Percentiles rank a stretch among this genome's conserved stretches.
These are phyloP conservation scores for Pseudonitzschia multiseries DNA, from an alignment of 108 stramenopile genomes.

Conservation along the genomic window DNA sequence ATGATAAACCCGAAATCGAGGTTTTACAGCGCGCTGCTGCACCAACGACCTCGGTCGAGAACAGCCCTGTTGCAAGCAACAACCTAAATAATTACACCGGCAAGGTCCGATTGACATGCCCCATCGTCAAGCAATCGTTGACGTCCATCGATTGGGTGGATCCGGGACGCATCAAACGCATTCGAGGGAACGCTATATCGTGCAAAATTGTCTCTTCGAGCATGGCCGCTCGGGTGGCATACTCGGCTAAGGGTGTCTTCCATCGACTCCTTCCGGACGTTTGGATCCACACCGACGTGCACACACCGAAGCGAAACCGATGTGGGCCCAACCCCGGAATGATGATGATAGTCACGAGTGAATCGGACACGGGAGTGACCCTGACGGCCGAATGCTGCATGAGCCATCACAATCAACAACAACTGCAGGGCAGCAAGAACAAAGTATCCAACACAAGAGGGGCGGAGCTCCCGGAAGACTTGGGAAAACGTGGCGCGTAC, in stretches of 20 bases:
- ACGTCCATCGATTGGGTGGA: constrained; percentile 83
- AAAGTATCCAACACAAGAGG: constrained; percentile 20
- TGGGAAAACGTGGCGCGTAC: constrained; percentile 83
- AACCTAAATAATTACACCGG: constrained; percentile 40
- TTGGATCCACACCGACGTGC: constrained; percentile 94
- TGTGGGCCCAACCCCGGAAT: constrained; percentile 88
- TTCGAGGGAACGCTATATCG: constrained; percentile 92
- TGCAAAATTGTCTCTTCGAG: constrained; percentile 90
- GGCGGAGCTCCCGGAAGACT: constrained; percentile 89
- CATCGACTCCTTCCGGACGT: constrained; percentile 91
- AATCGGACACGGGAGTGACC: constrained; percentile 87
- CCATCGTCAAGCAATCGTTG: constrained; percentile 78
- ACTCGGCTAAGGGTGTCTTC: constrained; percentile 90
- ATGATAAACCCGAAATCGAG: constrained; percentile 44
- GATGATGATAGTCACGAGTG: constrained; percentile 76
- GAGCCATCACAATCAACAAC: constrained; percentile 26
- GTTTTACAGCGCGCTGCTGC: constrained; percentile 73
- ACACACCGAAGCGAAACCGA: constrained; percentile 62
- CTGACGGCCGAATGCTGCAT: constrained; percentile 83
- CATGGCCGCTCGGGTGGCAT: constrained; percentile 90
- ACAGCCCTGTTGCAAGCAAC: background rate
- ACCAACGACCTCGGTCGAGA: constrained; percentile 63
- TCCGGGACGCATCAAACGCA: constrained; percentile 92
- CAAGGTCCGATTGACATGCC: constrained; percentile 80
- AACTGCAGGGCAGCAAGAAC: background rate